Evolutionary conservation across 345 rosid species (phyloP), one percentile per base, ranked within the genome.

Genomic region (Linum trigynum): DNA sequence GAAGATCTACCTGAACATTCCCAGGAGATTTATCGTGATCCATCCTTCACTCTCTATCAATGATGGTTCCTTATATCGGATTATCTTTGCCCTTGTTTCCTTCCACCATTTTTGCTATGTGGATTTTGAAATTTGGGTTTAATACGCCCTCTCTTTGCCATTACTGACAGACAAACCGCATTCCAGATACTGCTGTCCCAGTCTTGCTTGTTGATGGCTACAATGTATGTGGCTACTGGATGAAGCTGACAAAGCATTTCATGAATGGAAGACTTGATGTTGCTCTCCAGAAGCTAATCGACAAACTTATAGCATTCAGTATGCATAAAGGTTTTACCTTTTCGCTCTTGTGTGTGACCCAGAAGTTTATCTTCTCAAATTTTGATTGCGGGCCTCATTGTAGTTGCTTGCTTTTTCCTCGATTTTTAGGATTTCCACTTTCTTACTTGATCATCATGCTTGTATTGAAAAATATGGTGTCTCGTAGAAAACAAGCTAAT

Each of bases 151-250:
- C 35, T 67, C 57, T 73, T 38, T 39, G 58, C 59, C 59, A 58
- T 12, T 70, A 32, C 17, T 71, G 72, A 68, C 71, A 76, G 78
- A 90, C 90, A 63, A 82, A 82, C 72, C 97, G 80, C 77, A 84
- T 81, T 40, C 9, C 88, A 36, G 86, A 77, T 7, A 77, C 75
- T 74, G 88, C 86, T n/a, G 80, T 82, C 62, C 98, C 98, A 2
- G 96, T 92, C 59, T 76, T 92, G 84, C 98, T 92, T 10, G 95
- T 92, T 77, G 98, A 92, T 65, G 98, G 98, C 65, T 92, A 92
- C 75, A 92, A 92, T 74, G 91, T 92, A 37, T 92, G 98, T 77
- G 97, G 98, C 59, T 88, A 83, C 69, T 92, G 98, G 98, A 45
- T 74, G 48, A 92, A 92, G 76, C 76, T 92, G 70, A 92, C 86